Evolutionary conservation across 1,139 yeast species (phyloP).

Genomic region (Yamadazyma atlantica): DNA sequence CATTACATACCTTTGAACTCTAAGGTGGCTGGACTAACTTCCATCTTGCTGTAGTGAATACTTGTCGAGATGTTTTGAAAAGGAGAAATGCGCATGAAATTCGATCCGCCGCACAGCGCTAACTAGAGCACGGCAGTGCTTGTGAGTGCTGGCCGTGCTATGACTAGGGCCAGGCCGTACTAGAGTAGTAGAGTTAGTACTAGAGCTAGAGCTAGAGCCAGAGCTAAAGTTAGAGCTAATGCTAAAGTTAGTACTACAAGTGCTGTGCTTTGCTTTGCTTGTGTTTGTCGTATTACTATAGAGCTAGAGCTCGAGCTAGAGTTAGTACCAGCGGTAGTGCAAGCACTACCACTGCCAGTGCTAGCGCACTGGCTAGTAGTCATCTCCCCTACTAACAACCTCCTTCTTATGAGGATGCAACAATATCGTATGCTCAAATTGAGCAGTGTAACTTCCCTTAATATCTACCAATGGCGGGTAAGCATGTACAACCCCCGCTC

Average conservation of each 20-base stretch:
- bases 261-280: no score
- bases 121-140: no score
- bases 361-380: conserved; percentile 60
- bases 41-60: conserved; percentile 39
- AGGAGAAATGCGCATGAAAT: conserved; percentile 2
- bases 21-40: conserved; percentile 56
- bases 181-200: no score
- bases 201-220: no score
- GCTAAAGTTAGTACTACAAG: no score
- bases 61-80: conserved; percentile 1
- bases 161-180: no score
- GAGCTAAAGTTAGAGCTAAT: no score
- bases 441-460: conserved; percentile 91
- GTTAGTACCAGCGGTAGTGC: no score
- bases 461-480: conserved; percentile 95
- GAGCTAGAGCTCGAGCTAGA: no score
- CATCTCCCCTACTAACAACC: conserved; percentile 93
- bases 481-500: conserved; percentile 83
- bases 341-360: no score
- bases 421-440: conserved; percentile 89
- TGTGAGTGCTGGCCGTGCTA: not conserved
- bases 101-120: no score
- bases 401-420: conserved; percentile 91
- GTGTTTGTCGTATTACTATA: no score
- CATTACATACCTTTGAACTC: conserved; percentile 72